These are phyloP conservation scores for Aspergillus ustus DNA, from an alignment of 2,329 filamentous ascomycete genomes.

Conservation along the genomic window DNA sequence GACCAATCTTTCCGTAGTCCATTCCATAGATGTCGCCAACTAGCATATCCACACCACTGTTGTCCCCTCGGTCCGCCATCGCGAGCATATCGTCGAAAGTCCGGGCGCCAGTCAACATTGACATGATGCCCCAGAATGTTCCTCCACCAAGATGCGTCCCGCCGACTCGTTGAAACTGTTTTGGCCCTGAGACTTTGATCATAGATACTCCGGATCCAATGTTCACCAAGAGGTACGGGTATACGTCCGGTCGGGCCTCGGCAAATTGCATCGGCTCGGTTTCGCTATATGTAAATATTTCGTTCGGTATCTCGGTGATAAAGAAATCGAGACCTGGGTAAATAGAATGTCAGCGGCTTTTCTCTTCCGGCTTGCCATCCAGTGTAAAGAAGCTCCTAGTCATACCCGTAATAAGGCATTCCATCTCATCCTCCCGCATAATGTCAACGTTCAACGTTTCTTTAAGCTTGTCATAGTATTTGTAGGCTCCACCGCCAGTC, in stretches of 20 bases:
- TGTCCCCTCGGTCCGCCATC: conserved; percentile 89
- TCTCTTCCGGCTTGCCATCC: background rate
- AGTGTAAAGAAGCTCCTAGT: background rate
- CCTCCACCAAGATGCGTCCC: conserved; percentile 94
- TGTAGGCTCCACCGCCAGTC: conserved; percentile 93
- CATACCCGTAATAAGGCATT: conserved; percentile 90
- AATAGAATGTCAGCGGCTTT: conserved; percentile 4
- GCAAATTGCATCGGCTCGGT: conserved; percentile 88
- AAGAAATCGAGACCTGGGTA: conserved; percentile 88
- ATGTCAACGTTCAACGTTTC: conserved; percentile 85
- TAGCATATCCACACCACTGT: conserved; percentile 90
- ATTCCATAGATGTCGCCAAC: conserved; percentile 98
- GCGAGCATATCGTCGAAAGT: conserved; percentile 98
- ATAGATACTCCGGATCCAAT: conserved; percentile 97
- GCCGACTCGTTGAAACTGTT: conserved; percentile 85
- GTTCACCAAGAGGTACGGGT: conserved; percentile 96
- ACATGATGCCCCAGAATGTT: conserved; percentile 95
- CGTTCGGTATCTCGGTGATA: conserved; percentile 94
- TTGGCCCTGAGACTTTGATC: conserved; percentile 91
- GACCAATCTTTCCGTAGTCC: conserved; percentile 92
- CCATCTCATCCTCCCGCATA: conserved; percentile 95
- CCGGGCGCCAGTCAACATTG: conserved; percentile 86
- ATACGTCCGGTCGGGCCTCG: conserved; percentile 77
- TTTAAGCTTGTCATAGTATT: conserved; percentile 91
- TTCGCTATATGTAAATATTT: conserved; percentile 97